A percentile compares a stretch with the other conserved stretches of the same genome.
Conservation (phyloP, 2,329 filamentous ascomycete genomes). For the Ophiobolus disseminans region DNA sequence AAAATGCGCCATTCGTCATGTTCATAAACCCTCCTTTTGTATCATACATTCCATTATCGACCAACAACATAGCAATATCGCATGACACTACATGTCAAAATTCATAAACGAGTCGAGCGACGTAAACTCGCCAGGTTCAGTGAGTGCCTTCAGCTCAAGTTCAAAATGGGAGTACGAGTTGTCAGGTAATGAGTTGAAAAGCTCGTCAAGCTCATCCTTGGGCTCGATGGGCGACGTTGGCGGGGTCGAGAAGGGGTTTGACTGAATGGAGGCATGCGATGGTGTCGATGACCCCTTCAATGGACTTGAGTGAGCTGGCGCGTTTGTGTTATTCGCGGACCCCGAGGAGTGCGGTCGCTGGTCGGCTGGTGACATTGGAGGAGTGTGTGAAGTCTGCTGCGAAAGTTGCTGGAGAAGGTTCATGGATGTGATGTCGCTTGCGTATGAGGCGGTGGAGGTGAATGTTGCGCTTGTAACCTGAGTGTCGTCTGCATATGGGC, state of each 20-base stretch:
- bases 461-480: conserved; percentile 34
- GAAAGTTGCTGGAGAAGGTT: conserved; percentile 47
- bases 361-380: conserved; percentile 48
- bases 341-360: conserved; percentile 34
- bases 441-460: conserved; percentile 36
- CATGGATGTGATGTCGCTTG: conserved; percentile 39
- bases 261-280: conserved; percentile 44
- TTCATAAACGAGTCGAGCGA: conserved; percentile 44
- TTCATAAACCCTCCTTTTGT: conserved; percentile 29
- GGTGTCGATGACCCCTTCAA: conserved; percentile 41
- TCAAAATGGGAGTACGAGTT: conserved; percentile 46
- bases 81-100: conserved; percentile 36
- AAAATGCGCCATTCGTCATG: conserved; percentile 25
- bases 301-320: conserved; percentile 29
- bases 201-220: conserved; percentile 44
- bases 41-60: conserved; percentile 36
- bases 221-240: conserved; percentile 45
- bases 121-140: conserved; percentile 34
- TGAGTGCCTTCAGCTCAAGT: conserved; percentile 49
- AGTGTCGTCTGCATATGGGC: conserved; percentile 34
- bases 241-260: conserved; percentile 47
- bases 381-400: conserved; percentile 43
- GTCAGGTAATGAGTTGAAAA: conserved; percentile 43
- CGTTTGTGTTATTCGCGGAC: conserved; percentile 25
- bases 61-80: conserved; percentile 7